phyloP scores from a whole-genome alignment of 2,329 filamentous ascomycete genomes.

The Daldinia sp. region DNA sequence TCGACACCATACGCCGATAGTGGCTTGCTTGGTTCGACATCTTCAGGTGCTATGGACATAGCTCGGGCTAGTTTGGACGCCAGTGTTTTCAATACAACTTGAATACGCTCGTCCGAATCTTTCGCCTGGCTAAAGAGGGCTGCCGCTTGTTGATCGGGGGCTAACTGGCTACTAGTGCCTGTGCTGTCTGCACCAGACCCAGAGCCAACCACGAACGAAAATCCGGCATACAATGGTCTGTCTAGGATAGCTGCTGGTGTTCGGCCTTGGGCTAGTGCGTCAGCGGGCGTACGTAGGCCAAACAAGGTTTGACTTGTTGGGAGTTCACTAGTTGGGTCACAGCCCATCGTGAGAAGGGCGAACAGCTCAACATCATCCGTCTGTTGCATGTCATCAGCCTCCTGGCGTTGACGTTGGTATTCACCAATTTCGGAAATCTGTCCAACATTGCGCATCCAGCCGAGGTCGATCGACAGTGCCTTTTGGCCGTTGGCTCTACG shows the following conservation, averaged over 20 bases:
- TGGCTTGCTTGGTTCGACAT: conserved; percentile 1
- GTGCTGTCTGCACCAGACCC: background rate
- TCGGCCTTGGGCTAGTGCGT: background rate
- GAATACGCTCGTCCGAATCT: background rate
- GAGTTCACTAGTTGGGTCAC: background rate
- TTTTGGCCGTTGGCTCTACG: conserved; percentile 5
- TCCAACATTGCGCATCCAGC: conserved; percentile 22
- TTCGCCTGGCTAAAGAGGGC: conserved; percentile 5
- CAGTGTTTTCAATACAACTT: background rate
- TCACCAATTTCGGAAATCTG: conserved; percentile 21
- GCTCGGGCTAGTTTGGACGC: conserved; percentile 12
- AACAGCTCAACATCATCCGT: conserved; percentile 5
- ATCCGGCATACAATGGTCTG: background rate
- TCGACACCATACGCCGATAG: conserved; percentile 14
- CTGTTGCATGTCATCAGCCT: background rate
- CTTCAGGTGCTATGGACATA: background rate
- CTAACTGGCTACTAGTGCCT: background rate
- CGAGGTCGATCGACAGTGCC: conserved; percentile 26
- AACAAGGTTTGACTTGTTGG: conserved; percentile 1
- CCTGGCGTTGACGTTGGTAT: background rate
- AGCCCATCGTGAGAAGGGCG: background rate
- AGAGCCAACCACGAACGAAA: background rate
- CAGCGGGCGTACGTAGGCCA: conserved; percentile 9
- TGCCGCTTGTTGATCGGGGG: background rate
- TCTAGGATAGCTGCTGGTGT: conserved; percentile 2